Evolutionary conservation across 176 grass and related monocot genomes (phyloP).

Genomic region (Triticum dicoccoides): DNA sequence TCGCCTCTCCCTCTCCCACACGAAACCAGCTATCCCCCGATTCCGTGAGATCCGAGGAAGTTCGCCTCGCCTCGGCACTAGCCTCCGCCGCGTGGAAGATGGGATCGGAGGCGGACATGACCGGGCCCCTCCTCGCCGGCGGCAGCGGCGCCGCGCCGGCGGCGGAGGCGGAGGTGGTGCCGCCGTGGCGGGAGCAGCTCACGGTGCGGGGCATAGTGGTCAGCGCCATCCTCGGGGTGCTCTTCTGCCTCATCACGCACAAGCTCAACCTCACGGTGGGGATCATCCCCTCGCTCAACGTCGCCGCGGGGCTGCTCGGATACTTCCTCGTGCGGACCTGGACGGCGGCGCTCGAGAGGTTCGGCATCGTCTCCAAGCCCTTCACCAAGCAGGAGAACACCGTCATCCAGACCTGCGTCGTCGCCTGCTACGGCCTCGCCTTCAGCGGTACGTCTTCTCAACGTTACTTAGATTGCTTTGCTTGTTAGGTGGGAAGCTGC

Average conservation of each 20-base stretch:
- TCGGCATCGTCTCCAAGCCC: conserved; percentile 52
- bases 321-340: conserved; percentile 68
- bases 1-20: not conserved
- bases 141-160: not conserved
- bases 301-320: conserved; percentile 66
- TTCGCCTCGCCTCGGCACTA: not conserved
- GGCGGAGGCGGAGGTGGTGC: conserved; percentile 34
- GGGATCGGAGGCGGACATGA: conserved; percentile 39
- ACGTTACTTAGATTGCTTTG: not conserved
- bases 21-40: not conserved
- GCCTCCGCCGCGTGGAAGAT: not conserved
- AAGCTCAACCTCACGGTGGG: conserved; percentile 84
- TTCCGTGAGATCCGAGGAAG: not conserved
- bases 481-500: conserved; percentile 6
- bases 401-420: conserved; percentile 86
- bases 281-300: conserved; percentile 75
- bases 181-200: conserved; percentile 70
- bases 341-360: conserved; percentile 41
- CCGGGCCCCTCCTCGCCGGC: conserved; percentile 39
- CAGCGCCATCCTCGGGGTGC: conserved; percentile 58
- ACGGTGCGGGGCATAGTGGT: conserved; percentile 56
- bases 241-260: conserved; percentile 82
- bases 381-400: conserved; percentile 96
- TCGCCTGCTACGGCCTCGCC: conserved; percentile 79
- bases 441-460: conserved; percentile 57